These are phyloP conservation scores for Geoglossum glabrum DNA, from an alignment of 495 filamentous ascomycete species.

Conservation along the genomic window DNA sequence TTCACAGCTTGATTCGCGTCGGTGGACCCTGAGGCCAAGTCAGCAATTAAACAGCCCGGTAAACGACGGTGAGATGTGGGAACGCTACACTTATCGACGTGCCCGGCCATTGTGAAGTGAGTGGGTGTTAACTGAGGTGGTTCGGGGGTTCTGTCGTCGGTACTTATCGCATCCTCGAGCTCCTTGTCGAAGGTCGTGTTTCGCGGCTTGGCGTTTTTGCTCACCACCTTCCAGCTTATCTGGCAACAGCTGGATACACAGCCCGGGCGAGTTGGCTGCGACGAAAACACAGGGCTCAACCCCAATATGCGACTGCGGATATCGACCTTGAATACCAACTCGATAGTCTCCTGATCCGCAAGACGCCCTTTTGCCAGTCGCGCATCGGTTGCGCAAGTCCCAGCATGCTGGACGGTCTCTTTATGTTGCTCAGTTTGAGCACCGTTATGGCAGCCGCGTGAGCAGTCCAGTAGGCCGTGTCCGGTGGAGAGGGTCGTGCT, in stretches of 20 bases:
- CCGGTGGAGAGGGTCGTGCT: conserved; percentile 13
- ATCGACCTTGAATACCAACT: neutral
- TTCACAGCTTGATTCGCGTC: conserved; percentile 54
- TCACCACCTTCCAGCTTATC: no score
- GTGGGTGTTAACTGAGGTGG: neutral
- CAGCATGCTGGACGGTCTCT: conserved; percentile 52
- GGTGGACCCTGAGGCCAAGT: conserved; percentile 37
- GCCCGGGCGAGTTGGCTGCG: neutral
- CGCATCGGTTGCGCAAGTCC: neutral
- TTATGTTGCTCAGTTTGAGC: conserved; percentile 69
- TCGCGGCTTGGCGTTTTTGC: neutral
- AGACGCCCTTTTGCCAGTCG: neutral
- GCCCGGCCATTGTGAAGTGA: neutral
- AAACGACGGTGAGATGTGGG: no score
- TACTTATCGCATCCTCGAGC: no score
- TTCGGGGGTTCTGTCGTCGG: no score
- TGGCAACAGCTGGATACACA: neutral
- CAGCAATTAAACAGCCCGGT: neutral
- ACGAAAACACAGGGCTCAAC: neutral
- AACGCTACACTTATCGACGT: neutral
- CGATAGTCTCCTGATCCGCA: neutral
- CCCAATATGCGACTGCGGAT: neutral
- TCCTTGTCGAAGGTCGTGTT: neutral
- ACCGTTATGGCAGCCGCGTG: conserved; percentile 91
- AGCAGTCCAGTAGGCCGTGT: conserved; percentile 11